phyloP scores from a whole-genome alignment of 805 yeast species.

The Spathaspora girioi region DNA sequence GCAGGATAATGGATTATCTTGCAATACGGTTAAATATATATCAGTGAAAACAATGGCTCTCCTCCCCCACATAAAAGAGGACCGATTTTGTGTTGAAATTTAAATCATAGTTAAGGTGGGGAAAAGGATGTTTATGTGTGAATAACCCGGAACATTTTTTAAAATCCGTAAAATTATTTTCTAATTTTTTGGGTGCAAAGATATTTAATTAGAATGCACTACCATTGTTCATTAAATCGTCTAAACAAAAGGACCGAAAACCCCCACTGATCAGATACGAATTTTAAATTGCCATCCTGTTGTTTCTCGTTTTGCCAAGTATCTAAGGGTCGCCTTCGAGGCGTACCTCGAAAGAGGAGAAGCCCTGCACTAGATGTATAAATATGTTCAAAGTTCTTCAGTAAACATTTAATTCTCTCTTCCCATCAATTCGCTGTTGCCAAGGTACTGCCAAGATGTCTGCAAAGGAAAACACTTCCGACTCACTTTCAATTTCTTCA shows the following conservation, averaged over 20 bases:
- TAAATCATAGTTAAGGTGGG: neutral
- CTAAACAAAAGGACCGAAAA: neutral
- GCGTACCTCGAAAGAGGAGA: neutral
- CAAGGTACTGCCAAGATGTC: neutral
- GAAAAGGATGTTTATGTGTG: neutral
- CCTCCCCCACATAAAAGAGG: neutral
- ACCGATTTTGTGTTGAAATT: neutral
- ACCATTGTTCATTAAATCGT: neutral
- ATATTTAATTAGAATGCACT: no score
- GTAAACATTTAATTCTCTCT: neutral
- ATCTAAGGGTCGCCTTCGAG: neutral
- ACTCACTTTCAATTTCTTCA: constrained; percentile 27
- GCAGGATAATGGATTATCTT: neutral
- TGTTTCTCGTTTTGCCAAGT: neutral
- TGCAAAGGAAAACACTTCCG: constrained; percentile 14
- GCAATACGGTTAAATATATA: neutral
- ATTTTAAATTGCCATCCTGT: no score
- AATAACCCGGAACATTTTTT: neutral
- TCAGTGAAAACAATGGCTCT: neutral
- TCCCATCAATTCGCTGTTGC: neutral
- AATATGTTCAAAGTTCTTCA: neutral
- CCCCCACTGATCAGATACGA: neutral
- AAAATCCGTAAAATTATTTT: neutral
- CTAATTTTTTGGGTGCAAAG: neutral
- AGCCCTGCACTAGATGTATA: neutral